Percentiles rank a stretch among this genome's conserved stretches.
These are phyloP conservation scores for Pseudotulostoma volvatum DNA, from an alignment of 495 filamentous ascomycete genomes.

Conservation along the genomic window DNA sequence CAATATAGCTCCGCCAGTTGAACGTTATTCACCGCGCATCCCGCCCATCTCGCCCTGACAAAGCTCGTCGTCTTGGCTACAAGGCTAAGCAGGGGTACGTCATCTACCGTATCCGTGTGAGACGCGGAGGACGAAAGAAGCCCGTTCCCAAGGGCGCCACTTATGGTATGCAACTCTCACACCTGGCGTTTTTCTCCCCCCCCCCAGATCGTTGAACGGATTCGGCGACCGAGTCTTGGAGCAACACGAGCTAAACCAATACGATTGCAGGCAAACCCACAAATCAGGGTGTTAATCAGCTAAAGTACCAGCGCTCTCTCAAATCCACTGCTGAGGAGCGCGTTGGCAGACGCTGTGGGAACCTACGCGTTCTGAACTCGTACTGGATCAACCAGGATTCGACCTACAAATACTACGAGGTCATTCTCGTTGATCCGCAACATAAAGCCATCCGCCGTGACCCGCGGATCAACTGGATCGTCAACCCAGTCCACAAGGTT, in stretches of 20 bases:
- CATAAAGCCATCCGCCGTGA: slow-evolving; percentile 99
- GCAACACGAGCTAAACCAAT: slow-evolving; percentile 1
- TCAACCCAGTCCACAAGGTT: slow-evolving; percentile 93
- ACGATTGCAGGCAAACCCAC: slow-evolving; percentile 74
- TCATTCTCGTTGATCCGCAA: slow-evolving; percentile 98
- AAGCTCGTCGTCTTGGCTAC: slow-evolving; percentile 98
- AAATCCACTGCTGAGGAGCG: slow-evolving; percentile 96
- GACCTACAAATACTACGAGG: slow-evolving; percentile 99
- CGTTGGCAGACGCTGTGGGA: slow-evolving; percentile 96
- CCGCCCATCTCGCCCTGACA: slow-evolving; percentile 95
- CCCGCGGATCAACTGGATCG: slow-evolving; percentile 99
- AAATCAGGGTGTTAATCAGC: slow-evolving; percentile 99
- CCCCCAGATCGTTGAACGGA: not conserved
- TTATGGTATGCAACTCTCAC: slow-evolving; percentile 55
- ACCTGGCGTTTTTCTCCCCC: not conserved
- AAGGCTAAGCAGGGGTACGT: slow-evolving; percentile 99
- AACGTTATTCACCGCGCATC: slow-evolving; percentile 98
- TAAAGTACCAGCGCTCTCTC: slow-evolving; percentile 99
- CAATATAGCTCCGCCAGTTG: slow-evolving; percentile 97
- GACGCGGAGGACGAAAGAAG: slow-evolving; percentile 92
- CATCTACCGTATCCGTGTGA: slow-evolving; percentile 96
- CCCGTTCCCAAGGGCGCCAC: slow-evolving; percentile 96
- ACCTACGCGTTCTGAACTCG: slow-evolving; percentile 96
- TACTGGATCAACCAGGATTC: slow-evolving; percentile 99
- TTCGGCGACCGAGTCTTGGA: slow-evolving; percentile 8